These are phyloP conservation scores for Kodamaea sp. DNA, from an alignment of 1,139 yeast genomes.

Conservation along the genomic window DNA sequence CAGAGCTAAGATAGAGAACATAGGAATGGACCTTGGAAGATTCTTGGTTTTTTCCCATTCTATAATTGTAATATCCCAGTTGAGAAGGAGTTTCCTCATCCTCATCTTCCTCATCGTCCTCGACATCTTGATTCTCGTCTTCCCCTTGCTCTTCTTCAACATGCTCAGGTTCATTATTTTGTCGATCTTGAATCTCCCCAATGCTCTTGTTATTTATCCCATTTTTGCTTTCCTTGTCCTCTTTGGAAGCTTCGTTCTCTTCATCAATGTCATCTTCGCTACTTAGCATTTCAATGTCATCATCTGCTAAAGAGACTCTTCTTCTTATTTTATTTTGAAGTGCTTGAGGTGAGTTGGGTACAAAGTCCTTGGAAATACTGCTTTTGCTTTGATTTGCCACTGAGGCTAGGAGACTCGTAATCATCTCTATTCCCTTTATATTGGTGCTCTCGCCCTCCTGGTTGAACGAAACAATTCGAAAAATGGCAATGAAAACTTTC, in stretches of 20 bases:
- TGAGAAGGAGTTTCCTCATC: slow-evolving; percentile 2
- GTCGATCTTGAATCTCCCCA: slow-evolving; percentile 13
- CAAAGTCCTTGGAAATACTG: slow-evolving; percentile 20
- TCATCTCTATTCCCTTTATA: slow-evolving; percentile 26
- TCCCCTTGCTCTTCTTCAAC: slow-evolving; percentile 1
- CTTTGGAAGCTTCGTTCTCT: not conserved
- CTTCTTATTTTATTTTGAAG: not conserved
- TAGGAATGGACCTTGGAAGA: slow-evolving; percentile 9
- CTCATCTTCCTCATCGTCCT: slow-evolving; percentile 3
- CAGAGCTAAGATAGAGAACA: slow-evolving; percentile 50
- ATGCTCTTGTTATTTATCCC: not conserved
- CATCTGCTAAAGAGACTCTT: slow-evolving; percentile 3
- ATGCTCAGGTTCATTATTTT: not conserved
- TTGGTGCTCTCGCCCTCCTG: slow-evolving; percentile 18
- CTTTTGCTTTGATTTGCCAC: slow-evolving; percentile 63
- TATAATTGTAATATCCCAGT: slow-evolving; percentile 9
- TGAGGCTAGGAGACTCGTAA: slow-evolving; percentile 61
- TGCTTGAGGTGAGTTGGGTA: not conserved
- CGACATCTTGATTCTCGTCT: slow-evolving; percentile 2
- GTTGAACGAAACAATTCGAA: slow-evolving; percentile 49
- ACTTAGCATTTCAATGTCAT: slow-evolving; percentile 15
- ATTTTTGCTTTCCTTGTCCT: not conserved
- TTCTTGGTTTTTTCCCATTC: slow-evolving; percentile 4
- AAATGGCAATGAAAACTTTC: slow-evolving; percentile 55
- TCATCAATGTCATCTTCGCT: slow-evolving; percentile 13